Evolutionary conservation across 177 flowering plant species (phyloP).

Genomic region (Vitis hybrid): DNA sequence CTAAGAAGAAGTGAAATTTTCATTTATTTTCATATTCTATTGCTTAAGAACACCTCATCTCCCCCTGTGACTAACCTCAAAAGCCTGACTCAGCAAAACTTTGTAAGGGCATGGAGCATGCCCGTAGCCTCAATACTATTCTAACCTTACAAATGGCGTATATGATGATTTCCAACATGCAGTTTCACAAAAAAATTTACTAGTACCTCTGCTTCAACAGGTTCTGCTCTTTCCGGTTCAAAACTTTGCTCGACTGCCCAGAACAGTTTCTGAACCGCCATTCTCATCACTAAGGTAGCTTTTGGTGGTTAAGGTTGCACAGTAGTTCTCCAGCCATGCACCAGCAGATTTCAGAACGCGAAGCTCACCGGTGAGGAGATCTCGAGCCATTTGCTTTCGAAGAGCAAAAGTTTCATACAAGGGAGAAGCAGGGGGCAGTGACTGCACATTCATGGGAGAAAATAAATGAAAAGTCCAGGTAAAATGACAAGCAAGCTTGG

Average conservation of each 20-base stretch:
- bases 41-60: too few relatives aligned
- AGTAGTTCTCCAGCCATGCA: slow-evolving; percentile 64
- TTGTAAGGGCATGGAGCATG: too few relatives aligned
- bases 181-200: too few relatives aligned
- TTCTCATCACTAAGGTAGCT: too few relatives aligned
- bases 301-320: slow-evolving; percentile 28
- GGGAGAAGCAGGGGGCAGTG: slow-evolving; percentile 19
- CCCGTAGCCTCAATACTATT: too few relatives aligned
- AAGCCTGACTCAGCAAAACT: too few relatives aligned
- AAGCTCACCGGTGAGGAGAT: slow-evolving; percentile 80
- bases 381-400: slow-evolving; percentile 59
- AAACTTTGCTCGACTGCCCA: not conserved
- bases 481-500: not conserved
- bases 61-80: too few relatives aligned
- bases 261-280: not conserved
- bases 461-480: not conserved
- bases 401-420: slow-evolving; percentile 15
- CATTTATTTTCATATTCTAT: too few relatives aligned
- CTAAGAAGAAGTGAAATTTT: too few relatives aligned
- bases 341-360: slow-evolving; percentile 66
- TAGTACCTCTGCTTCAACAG: not conserved
- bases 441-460: slow-evolving; percentile 27
- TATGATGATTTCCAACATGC: too few relatives aligned
- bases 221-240: not conserved
- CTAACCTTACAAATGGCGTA: too few relatives aligned